A percentile compares a stretch with the other conserved stretches of the same genome.
These are phyloP conservation scores for Magnaporthales sp. DNA, from an alignment of 2,329 filamentous ascomycete species.

Conservation along the genomic window DNA sequence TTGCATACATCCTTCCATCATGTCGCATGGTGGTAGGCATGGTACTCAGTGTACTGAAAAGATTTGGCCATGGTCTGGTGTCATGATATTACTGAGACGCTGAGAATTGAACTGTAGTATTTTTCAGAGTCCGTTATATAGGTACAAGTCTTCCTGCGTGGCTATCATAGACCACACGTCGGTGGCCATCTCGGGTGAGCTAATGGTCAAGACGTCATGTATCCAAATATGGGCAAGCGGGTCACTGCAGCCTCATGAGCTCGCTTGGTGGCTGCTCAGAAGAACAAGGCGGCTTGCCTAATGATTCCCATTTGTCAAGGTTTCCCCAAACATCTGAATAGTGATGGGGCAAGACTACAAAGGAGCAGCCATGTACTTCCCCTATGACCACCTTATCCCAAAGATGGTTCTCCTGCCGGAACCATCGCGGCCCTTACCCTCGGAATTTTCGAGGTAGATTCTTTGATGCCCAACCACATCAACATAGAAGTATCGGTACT, in stretches of 20 bases:
- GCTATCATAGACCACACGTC: neutral
- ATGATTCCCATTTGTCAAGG: neutral
- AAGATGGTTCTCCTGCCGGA: slow-evolving; percentile 37
- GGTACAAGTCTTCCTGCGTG: neutral
- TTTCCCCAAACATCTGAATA: neutral
- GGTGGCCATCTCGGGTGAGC: neutral
- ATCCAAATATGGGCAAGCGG: neutral
- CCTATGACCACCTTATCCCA: slow-evolving; percentile 47
- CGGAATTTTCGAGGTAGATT: slow-evolving; percentile 57
- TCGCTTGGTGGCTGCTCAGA: no score
- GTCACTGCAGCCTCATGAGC: no score
- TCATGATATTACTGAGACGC: neutral
- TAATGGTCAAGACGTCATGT: neutral
- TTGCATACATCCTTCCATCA: neutral
- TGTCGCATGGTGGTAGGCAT: neutral
- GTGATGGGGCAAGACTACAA: neutral
- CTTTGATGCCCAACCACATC: slow-evolving; percentile 66
- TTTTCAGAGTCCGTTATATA: neutral
- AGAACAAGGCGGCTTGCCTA: neutral
- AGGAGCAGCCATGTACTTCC: neutral
- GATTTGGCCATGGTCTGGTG: neutral
- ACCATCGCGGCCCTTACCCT: slow-evolving; percentile 26
- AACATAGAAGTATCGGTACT: slow-evolving; percentile 72
- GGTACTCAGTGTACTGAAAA: neutral
- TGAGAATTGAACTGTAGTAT: neutral